Conservation (phyloP, 208 protist genomes). For the Balamuthia mandrillaris region DNA sequence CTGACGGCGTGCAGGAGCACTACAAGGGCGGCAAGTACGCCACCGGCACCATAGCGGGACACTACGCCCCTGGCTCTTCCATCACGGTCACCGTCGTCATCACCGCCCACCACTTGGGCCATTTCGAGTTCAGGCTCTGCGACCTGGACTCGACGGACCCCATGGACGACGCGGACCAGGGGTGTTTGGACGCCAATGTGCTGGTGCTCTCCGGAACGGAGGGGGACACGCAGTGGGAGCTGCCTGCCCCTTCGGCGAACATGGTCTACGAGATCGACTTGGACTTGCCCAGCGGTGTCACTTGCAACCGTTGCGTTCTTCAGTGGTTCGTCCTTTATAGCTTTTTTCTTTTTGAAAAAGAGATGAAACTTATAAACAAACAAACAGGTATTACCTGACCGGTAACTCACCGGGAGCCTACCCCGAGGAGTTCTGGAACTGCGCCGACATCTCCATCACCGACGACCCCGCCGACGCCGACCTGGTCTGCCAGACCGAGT, state of each 20-base stretch:
- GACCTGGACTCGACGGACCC: not conserved
- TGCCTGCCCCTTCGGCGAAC: not conserved
- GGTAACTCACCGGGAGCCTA: not conserved
- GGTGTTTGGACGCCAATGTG: not conserved
- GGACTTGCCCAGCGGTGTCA: not conserved
- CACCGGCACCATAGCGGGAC: not conserved
- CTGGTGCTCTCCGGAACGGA: not conserved
- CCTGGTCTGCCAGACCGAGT: no score
- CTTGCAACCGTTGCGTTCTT: not conserved
- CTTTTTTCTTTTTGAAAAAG: no score
- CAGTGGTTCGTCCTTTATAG: no score
- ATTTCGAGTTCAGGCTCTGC: not conserved
- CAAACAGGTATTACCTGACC: no score
- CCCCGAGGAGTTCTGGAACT: slow-evolving; percentile 28
- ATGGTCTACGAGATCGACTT: not conserved
- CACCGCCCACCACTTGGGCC: not conserved
- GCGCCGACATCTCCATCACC: slow-evolving; percentile 1
- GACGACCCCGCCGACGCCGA: no score
- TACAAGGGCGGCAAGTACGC: not conserved
- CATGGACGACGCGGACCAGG: not conserved
- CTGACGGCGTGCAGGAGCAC: not conserved
- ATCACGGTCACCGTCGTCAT: not conserved
- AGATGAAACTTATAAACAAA: no score
- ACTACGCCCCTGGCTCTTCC: not conserved
- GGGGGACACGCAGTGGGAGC: not conserved